Evolutionary conservation across 805 yeast genomes (phyloP).

Genomic region (Kodamaea fukazawae): DNA sequence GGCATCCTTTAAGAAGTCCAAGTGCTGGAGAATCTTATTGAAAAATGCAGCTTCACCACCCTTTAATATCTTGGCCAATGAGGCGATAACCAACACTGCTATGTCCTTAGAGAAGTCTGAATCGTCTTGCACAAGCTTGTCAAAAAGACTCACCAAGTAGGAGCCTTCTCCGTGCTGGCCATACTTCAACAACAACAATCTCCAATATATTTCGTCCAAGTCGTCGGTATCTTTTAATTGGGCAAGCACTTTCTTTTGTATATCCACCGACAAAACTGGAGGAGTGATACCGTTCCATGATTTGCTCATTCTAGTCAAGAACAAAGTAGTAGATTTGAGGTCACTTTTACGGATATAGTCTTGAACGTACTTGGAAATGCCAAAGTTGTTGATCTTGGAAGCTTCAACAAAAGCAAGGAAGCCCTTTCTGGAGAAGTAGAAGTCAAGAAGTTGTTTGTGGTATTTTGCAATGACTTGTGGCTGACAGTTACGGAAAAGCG

Average conservation of each 20-base stretch:
- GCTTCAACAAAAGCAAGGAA: slow-evolving; percentile 50
- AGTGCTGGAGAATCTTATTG: slow-evolving; percentile 12
- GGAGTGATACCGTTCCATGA: slow-evolving; percentile 12
- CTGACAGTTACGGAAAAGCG: slow-evolving; percentile 56
- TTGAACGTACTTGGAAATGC: slow-evolving; percentile 44
- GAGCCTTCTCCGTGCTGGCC: slow-evolving; percentile 20
- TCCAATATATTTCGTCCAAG: slow-evolving; percentile 51
- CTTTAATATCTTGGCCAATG: slow-evolving; percentile 25
- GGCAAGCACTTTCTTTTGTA: slow-evolving; percentile 17
- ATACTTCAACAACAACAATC: slow-evolving; percentile 41
- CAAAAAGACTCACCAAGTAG: slow-evolving; percentile 17
- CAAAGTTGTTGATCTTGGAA: slow-evolving; percentile 47
- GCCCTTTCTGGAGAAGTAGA: slow-evolving; percentile 25
- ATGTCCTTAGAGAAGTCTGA: slow-evolving; percentile 39
- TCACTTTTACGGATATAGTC: slow-evolving; percentile 40
- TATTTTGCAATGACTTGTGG: slow-evolving; percentile 44
- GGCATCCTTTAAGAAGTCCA: slow-evolving; percentile 32
- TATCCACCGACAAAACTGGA: slow-evolving; percentile 30
- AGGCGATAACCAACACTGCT: slow-evolving; percentile 37
- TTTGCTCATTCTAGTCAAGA: slow-evolving; percentile 16
- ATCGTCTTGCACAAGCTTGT: slow-evolving; percentile 9
- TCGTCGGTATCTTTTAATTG: slow-evolving; percentile 11
- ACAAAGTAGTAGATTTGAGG: slow-evolving; percentile 29
- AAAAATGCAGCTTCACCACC: slow-evolving; percentile 14
- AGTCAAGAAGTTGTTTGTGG: slow-evolving; percentile 44